Evolutionary conservation across 1,284 basidiomycete genomes (phyloP), one percentile per base, ranked within the genome.

Genomic region (Ceratobasidium sp.): DNA sequence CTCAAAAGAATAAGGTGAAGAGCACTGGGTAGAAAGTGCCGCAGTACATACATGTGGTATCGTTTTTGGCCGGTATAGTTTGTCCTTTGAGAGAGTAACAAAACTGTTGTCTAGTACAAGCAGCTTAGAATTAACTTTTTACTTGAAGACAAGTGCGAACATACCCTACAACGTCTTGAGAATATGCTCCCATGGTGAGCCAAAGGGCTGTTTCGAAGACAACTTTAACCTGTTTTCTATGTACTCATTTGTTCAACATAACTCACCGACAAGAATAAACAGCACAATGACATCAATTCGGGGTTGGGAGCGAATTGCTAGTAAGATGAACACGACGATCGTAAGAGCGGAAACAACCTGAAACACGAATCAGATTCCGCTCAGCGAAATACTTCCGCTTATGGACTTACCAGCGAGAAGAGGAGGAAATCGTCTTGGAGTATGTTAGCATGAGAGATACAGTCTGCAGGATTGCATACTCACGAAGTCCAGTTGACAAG

Each of bases 91-190:
- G n/a, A 13, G 65, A 20, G 40, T 76, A 76, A 66, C 73, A 76
- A 26, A 64, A 76, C 23, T 66, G 62, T 20, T 76, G 64, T 40
- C 73, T 76, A 12, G 23, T 6, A 6, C 26, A 28, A 68, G 50
- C 13, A 33, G n/a, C 10, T 7, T 54, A 17, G 7, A 46, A 7
- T 28, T 66, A 2, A 28, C 33, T 33, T 33, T 33, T 33, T 33
- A 33, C 26, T 5, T 65, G 46, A 6, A 86, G 86, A 23, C 42
- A 92, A 83, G 23, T 7, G 83, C 81, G 81, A 91, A 87, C 83
- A 79, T 84, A 83, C 6, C 92, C 91, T 77, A 93, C 90, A 67
- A 93, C 87, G 83, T 94, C 93, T 59, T 93, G 59, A 7, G 71
- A 64, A 40, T 74, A 74, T 40, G 71, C 71, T 5, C 71, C 71